Base-by-base conservation (phyloP, 1,139 yeast genomes). In the Lizanozyma gosingica region DNA sequence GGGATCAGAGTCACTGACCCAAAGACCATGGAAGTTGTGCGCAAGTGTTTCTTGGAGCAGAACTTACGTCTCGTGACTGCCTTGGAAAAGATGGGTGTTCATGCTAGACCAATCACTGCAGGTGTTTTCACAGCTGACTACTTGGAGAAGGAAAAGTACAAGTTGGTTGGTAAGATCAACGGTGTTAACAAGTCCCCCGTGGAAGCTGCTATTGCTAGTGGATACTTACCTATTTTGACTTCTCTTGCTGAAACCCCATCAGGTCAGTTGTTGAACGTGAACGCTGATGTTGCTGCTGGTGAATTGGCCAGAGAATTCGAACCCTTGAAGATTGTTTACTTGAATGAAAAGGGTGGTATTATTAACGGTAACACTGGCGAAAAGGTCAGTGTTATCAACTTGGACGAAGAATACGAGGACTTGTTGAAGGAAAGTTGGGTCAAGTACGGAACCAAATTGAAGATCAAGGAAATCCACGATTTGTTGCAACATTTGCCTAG, bases 221-320 rank as follows among this genome's bases (percentile, higher is more conserved):
- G 99, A 38, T 94, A 95, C 45, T 73, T 92, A 56, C 99, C 99
- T 22, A 90, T 92, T 50, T 76, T 92, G 59, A 94, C 99, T 2
- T 90, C 97, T 1, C 67, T 92, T 54, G 98, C 98, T 11, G 98
- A 92, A 65, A 92, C 97, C 22, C 76, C 94, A 15, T 86, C 94
- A 3, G 98, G 99, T 22, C 99, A 92, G 67, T 83, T 92, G 60
- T 75, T 92, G 59, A 92, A 92, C 56, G 98, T 92, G 46, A 92
- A 92, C 60, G 99, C 99, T 4, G 99, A 92, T 58, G 97, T 92
- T 41, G 98, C 98, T 36, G 99, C 99, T 38, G 95, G 97, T 52
- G 97, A 92, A 63, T 76, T 92, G 50, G 97, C 98, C 17, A 78
- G 97, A 59, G 96, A 86, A 44, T 85, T 92, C 52, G 96, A 92